phyloP scores from a whole-genome alignment of 345 rosid species.

The Carallia pectinifolia region DNA sequence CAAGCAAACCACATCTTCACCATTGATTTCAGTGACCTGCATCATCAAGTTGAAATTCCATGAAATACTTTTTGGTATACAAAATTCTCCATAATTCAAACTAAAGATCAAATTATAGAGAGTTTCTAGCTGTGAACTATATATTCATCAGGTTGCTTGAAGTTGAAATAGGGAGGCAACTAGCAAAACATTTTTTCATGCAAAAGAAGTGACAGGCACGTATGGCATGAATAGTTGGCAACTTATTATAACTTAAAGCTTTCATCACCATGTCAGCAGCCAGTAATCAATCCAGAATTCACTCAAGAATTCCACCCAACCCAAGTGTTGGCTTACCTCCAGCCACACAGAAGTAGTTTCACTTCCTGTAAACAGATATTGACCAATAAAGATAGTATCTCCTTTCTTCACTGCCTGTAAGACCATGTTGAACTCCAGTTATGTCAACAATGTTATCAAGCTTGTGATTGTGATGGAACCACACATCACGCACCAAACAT shows the following conservation, averaged over 20 bases:
- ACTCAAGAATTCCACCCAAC: too few species aligned
- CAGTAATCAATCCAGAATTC: too few species aligned
- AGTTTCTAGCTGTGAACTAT: background rate
- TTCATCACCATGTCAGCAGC: too few species aligned
- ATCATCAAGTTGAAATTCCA: constrained; percentile 13
- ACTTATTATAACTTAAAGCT: too few species aligned
- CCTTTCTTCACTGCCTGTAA: constrained; percentile 68
- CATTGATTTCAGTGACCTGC: constrained; percentile 53
- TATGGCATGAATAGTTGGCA: background rate
- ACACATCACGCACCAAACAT: background rate
- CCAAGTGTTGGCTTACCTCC: constrained; percentile 45
- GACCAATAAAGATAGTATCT: constrained; percentile 67
- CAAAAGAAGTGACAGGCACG: background rate
- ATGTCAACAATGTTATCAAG: background rate
- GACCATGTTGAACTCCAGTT: constrained; percentile 16
- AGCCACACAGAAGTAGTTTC: constrained; percentile 74
- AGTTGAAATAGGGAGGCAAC: background rate
- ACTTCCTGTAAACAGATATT: constrained; percentile 67
- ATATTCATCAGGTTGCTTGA: background rate
- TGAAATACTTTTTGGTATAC: background rate
- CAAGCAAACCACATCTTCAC: constrained; percentile 66
- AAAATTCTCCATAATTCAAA: background rate
- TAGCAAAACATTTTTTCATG: constrained; percentile 8
- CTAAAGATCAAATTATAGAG: background rate
- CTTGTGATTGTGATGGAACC: background rate